phyloP scores from a whole-genome alignment of 2,329 filamentous ascomycete genomes.

The Fusarium annulatum region DNA sequence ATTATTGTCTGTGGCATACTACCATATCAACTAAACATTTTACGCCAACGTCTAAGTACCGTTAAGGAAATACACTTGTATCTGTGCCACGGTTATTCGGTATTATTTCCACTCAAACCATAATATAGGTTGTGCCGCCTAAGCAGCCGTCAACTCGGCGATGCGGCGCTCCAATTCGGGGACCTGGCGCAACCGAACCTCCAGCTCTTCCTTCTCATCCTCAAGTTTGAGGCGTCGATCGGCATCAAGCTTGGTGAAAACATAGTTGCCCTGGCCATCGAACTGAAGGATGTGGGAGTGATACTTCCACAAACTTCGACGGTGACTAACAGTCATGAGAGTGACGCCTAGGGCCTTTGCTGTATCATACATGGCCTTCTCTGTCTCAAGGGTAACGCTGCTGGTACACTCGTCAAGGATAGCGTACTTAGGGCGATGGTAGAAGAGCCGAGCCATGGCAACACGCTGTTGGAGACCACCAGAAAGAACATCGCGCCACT shows the following conservation, averaged over 20 bases:
- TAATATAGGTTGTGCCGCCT: background rate
- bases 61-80: background rate
- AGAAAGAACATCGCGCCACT: conserved; percentile 95
- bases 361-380: conserved; percentile 96
- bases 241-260: conserved; percentile 91
- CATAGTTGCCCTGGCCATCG: conserved; percentile 90
- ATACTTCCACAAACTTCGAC: conserved; percentile 95
- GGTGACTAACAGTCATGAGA: conserved; percentile 95
- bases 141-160: conserved; percentile 72
- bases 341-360: conserved; percentile 93
- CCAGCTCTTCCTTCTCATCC: conserved; percentile 96
- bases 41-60: background rate
- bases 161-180: conserved; percentile 89
- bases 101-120: background rate
- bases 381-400: conserved; percentile 93
- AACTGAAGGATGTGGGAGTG: conserved; percentile 96
- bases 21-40: background rate
- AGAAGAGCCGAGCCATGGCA: conserved; percentile 94
- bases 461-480: conserved; percentile 95
- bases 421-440: conserved; percentile 91
- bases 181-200: conserved; percentile 84
- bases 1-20: background rate
- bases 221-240: conserved; percentile 86
- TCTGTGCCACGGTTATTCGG: conserved; percentile 11
- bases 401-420: conserved; percentile 98